Evolutionary conservation across 2,329 filamentous ascomycete species (phyloP), one percentile per base, ranked within the genome.

Genomic region (Talaromyces sp.): DNA sequence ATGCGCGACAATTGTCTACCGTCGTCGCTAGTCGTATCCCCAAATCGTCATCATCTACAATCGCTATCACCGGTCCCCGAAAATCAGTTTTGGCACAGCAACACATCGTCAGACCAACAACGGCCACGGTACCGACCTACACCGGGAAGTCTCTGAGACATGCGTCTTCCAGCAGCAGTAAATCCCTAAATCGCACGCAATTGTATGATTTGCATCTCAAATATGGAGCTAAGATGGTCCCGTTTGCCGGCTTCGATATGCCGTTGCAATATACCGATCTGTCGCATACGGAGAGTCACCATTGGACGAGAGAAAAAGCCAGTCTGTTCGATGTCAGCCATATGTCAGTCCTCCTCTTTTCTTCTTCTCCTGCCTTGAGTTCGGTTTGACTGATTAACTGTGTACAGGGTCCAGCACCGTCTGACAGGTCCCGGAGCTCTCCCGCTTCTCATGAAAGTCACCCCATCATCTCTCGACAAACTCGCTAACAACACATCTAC

Each of bases 291-390:
- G 91, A 93, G 67, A 96, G 92, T 61, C 95, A 98, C 82, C 85
- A 88, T 72, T 97, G 94, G 85, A 98, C 95, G 17, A 88, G 95
- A 63, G 85, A 88, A 71, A 90, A 93, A 78, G 90, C 92, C 65
- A 97, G 93, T 69, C 82, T 99, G 69, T 99, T 99, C 75, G 95
- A 99, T 78, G 95, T 98, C 63, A 90, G 90, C 76, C 95, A 98
- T 81, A 98, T 98, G 94, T 93, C 90, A 68, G 79, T 74, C 17
- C 49, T 25, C 47, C 9, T 37, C 15, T 8, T n/a, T 41, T n/a
- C 27, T 15, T 39, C 33, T 54, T 25, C 25, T 31, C 4, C 27
- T 31, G 27, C 27, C 2, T 27, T 56, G 25, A 15, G 22, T 27
- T 61, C 10, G 17, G 7, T 1, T 27, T 33, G 37, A 59, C 19